Evolutionary conservation across 768 basidiomycete species (phyloP).

Genomic region (Lactarius evosmus): DNA sequence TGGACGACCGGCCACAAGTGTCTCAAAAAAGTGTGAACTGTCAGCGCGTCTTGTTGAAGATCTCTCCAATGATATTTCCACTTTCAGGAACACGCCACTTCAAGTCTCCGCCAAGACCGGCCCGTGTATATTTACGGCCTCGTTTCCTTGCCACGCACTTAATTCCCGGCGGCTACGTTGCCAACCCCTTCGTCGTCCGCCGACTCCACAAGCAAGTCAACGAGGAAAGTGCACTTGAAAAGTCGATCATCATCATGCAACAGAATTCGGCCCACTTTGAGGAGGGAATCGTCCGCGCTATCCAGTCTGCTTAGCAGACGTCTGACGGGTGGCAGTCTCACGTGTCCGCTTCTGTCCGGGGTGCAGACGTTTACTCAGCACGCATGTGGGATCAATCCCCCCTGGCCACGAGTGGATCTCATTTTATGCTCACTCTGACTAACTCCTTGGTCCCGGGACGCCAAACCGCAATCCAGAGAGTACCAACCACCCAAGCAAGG

Average conservation of each 20-base stretch:
- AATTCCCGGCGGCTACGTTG: slow-evolving; percentile 48
- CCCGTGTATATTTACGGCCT: slow-evolving; percentile 56
- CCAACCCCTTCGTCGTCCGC: slow-evolving; percentile 66
- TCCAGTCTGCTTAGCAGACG: slow-evolving; percentile 96
- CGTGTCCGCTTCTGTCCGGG: slow-evolving; percentile 66
- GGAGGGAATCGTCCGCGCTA: slow-evolving; percentile 89
- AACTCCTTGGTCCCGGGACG: slow-evolving; percentile 94
- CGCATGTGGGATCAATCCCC: slow-evolving; percentile 71
- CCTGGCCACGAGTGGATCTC: slow-evolving; percentile 95
- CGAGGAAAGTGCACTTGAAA: slow-evolving; percentile 96
- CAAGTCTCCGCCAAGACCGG: slow-evolving; percentile 72
- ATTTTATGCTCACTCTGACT: slow-evolving; percentile 89
- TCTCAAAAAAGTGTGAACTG: slow-evolving; percentile 89
- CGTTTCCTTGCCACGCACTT: slow-evolving; percentile 17
- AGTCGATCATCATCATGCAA: slow-evolving; percentile 97
- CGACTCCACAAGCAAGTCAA: slow-evolving; percentile 91
- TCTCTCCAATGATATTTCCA: slow-evolving; percentile 77
- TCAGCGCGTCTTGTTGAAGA: slow-evolving; percentile 85
- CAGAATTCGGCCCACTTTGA: slow-evolving; percentile 97
- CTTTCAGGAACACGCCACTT: slow-evolving; percentile 95
- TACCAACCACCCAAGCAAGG: slow-evolving; percentile 84
- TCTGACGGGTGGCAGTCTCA: slow-evolving; percentile 93
- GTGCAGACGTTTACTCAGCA: slow-evolving; percentile 65
- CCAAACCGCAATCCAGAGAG: slow-evolving; percentile 80
- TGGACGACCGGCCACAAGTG: slow-evolving; percentile 83